Conservation (phyloP, 2,329 filamentous ascomycete species). For the Alternaria solani region DNA sequence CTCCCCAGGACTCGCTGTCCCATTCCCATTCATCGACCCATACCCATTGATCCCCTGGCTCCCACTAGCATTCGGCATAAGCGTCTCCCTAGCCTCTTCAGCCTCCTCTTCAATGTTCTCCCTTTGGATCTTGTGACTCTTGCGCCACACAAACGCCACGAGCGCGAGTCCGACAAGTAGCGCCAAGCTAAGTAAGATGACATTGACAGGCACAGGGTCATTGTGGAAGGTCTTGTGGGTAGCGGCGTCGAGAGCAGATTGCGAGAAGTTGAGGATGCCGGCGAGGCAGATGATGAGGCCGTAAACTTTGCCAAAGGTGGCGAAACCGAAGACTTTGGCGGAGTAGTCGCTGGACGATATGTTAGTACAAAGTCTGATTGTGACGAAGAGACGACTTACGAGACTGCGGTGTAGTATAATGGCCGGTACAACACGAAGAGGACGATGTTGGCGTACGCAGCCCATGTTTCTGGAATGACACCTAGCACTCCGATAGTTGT, state of each 20-base stretch:
- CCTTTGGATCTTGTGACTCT: slow-evolving; percentile 55
- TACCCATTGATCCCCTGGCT: slow-evolving; percentile 26
- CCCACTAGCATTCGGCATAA: slow-evolving; percentile 46
- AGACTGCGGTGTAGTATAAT: slow-evolving; percentile 90
- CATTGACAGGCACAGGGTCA: slow-evolving; percentile 80
- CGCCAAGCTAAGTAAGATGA: slow-evolving; percentile 69
- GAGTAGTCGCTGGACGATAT: slow-evolving; percentile 70
- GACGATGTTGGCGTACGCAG: slow-evolving; percentile 76
- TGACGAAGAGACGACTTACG: slow-evolving; percentile 51
- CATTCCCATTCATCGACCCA: slow-evolving; percentile 29
- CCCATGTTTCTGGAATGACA: slow-evolving; percentile 73
- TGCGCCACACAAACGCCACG: slow-evolving; percentile 70
- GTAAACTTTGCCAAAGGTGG: slow-evolving; percentile 93
- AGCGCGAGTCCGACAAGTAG: slow-evolving; percentile 70
- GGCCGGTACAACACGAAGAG: slow-evolving; percentile 87
- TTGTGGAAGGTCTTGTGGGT: slow-evolving; percentile 76
- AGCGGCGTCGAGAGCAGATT: slow-evolving; percentile 79
- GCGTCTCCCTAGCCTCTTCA: slow-evolving; percentile 43
- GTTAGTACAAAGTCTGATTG: slow-evolving; percentile 8
- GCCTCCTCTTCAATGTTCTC: slow-evolving; percentile 49
- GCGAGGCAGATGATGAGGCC: slow-evolving; percentile 87
- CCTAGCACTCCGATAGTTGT: slow-evolving; percentile 80
- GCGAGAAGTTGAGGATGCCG: slow-evolving; percentile 83
- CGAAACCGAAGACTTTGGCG: slow-evolving; percentile 90
- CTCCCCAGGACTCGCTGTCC: slow-evolving; percentile 20